Base-by-base conservation (phyloP, 2,329 filamentous ascomycete species). In the Pyrenophora teres region DNA sequence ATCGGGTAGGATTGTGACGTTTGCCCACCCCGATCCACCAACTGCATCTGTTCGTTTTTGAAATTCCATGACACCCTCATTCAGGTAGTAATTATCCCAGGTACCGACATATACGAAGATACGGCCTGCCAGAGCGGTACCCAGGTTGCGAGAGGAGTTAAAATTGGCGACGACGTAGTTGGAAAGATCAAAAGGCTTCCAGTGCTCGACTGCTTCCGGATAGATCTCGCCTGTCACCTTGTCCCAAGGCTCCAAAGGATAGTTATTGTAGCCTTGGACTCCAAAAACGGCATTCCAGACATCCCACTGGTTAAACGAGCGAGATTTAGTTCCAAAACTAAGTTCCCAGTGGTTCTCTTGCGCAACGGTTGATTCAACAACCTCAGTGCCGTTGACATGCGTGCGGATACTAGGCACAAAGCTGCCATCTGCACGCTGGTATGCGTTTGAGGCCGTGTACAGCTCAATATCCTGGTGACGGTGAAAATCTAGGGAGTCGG, bases 311-410 rank as follows among this genome's bases (percentile, higher is more conserved):
- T 63, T 57, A 23, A 51, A 62, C 1, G 70, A 73, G 27, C 72
- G 70, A 0, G 69, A 65, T 0, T 64, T 59, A 1, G 72, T 74
- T 21, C 72, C 73, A 16, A 68, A 72, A 0, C 70, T 68, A 2
- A 75, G 57, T 39, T 75, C 72, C 72, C 72, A 75, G 50, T 74
- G 71, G 39, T 73, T 74, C 46, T 74, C 71, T 23, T 68, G 64
- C 13, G 57, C 63, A 6, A 64, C 59, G 0, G 62, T 66, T 0
- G 70, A 65, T 1, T 63, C 55, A 0, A 66, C 49, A 9, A 69
- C 51, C 25, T 71, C 53, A 2, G 54, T 70, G 4, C 60, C 62
- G 37, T 74, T 67, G 6, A 56, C 46, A 8, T 62, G 57, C 2
- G 51, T 59, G 9, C 72, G 65, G 40, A 74, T 73, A 1, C 70